phyloP scores from a whole-genome alignment of 2,329 filamentous ascomycete species.

The Talaromyces amestolkiae region DNA sequence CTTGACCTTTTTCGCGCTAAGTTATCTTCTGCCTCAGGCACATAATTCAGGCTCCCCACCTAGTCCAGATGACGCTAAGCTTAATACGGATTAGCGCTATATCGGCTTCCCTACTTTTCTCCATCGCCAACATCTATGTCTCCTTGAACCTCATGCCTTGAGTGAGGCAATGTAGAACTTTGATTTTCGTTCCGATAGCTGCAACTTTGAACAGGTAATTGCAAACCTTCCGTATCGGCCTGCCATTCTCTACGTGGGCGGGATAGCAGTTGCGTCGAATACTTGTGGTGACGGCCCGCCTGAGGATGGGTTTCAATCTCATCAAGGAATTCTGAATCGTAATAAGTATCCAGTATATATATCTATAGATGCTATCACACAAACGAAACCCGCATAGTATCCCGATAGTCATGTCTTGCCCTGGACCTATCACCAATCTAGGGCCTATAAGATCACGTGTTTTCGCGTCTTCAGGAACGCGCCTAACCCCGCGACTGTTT shows the following conservation, averaged over 20 bases:
- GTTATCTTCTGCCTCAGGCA: slow-evolving; percentile 1
- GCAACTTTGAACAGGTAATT: background rate
- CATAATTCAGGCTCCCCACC: background rate
- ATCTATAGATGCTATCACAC: background rate
- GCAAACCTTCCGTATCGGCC: background rate
- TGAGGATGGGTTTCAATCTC: background rate
- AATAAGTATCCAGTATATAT: background rate
- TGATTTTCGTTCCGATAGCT: too few relatives aligned
- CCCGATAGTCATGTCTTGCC: background rate
- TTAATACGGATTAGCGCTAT: background rate
- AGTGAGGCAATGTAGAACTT: background rate
- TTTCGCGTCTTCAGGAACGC: slow-evolving; percentile 10
- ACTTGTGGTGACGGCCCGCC: background rate
- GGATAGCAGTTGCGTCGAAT: background rate
- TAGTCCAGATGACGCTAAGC: background rate
- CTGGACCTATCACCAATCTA: background rate
- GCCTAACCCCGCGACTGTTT: slow-evolving; percentile 12
- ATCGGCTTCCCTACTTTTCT: background rate
- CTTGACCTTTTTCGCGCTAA: slow-evolving; percentile 11
- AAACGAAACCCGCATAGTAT: too few relatives aligned
- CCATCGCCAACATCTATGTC: background rate
- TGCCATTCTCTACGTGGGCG: background rate
- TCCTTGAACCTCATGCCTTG: background rate
- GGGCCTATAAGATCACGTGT: slow-evolving; percentile 4
- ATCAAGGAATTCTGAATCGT: background rate